Base-by-base conservation (phyloP, 331 rosid species). In the Malus hybrid region DNA sequence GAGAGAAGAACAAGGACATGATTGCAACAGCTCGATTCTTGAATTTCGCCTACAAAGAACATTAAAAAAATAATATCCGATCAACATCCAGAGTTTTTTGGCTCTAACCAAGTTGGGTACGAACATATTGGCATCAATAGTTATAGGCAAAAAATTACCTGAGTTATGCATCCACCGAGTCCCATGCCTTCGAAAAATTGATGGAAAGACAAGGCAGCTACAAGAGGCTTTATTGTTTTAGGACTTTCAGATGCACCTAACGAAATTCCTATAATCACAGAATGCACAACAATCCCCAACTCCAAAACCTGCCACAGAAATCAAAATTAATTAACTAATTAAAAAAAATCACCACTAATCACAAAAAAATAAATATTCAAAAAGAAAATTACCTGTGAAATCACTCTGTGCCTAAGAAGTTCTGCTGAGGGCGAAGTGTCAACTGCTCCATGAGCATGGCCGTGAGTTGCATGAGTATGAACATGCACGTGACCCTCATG, bases 171-270 rank as follows among this genome's bases (percentile, higher is more conserved):
- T 5, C 95, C 86, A 31, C 97, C 97, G 42, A 89, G 97, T n/a
- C 91, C 95, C 91, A 87, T 85, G 64, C 93, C 97, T 10, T 89
- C 96, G 67, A 91, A 89, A 31, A 92, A 89, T 7, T 92, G 96
- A 78, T 89, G 97, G 32, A 92, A 89, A 14, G 85, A 83, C 34
- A 89, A 57, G 0, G 97, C 93, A 15, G 84, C 91, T 3, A 92
- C 77, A 0, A 92, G 70, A 10, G 93, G 90, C 66, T 11, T 85
- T 69, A 92, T 83, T 11, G 88, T 82, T n/a, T 73, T 52, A 0
- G 91, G 85, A 79, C 79, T 86, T 50, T 82, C 71, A 0, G 89
- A 91, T 50, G 96, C 91, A 27, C 97, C 97, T 20, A 91, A 28
- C 0, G 93, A 82, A 29, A 91, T 88, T 46, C 96, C 97, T 10